Evolutionary conservation across 2,329 filamentous ascomycete genomes (phyloP), one percentile per base, ranked within the genome.

Genomic region (Fusarium nelsonii): DNA sequence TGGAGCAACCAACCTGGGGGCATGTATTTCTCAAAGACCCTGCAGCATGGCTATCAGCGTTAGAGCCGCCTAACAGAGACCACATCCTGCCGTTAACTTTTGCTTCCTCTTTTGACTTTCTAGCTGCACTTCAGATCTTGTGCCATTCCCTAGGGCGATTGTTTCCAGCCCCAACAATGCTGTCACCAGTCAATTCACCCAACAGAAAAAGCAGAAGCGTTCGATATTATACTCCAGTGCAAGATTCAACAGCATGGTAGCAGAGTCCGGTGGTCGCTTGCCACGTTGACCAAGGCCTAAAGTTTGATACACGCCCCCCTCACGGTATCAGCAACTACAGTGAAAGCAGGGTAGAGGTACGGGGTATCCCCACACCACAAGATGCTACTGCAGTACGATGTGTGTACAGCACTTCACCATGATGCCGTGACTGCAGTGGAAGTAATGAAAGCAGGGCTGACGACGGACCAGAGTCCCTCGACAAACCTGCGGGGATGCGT

Each of bases 271-370:
- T 74, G 68, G 65, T 65, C 71, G 71, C 56, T 72, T 78, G 77
- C 76, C 78, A 79, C 77, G 77, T 79, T 78, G 75, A 77, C 74
- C 58, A 61, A 65, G 63, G 65, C 63, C 72, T 72, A 60, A 63
- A 68, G 64, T 65, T 54, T 59, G 43, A 63, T 55, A 64, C 60
- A 73, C 69, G 30, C 65, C 50, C 71, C 65, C 69, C 68, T 54
- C 60, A 52, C 40, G 57, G 51, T 57, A 71, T 65, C 60, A 65
- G 64, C 50, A 69, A 65, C 40, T 55, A 60, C 52, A 69, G 51
- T 62, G 49, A 60, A 43, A 69, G 46, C 65, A 65, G 60, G 58
- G 70, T 63, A 59, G 61, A 58, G 36, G 55, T 43, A 68, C 69
- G 54, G 60, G 58, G 65, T 65, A 67, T 68, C 69, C 67, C 71